Conservation (phyloP, 2,329 filamentous ascomycete genomes). For the Gaeumannomyces tritici region DNA sequence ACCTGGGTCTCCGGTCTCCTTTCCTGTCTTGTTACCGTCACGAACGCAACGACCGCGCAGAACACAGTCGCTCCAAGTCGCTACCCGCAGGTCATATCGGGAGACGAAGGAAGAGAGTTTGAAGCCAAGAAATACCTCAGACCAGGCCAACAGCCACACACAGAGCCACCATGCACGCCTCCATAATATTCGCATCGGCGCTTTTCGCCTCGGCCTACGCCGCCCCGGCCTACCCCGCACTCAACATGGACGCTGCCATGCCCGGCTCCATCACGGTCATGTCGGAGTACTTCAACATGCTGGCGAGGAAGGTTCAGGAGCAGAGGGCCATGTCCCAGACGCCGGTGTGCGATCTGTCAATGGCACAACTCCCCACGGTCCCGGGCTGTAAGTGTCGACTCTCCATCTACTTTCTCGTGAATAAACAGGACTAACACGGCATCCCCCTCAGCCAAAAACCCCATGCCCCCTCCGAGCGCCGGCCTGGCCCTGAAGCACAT, state of each 20-base stretch:
- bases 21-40: constrained; percentile 3
- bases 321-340: constrained; percentile 28
- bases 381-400: constrained; percentile 26
- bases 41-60: background rate
- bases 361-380: constrained; percentile 35
- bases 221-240: constrained; percentile 35
- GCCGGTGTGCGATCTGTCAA: constrained; percentile 44
- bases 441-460: constrained; percentile 12
- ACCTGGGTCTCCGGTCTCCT: constrained; percentile 2
- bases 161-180: constrained; percentile 37
- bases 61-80: background rate
- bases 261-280: constrained; percentile 35
- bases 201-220: constrained; percentile 34
- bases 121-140: background rate
- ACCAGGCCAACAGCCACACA: background rate
- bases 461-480: constrained; percentile 39
- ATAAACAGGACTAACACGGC: constrained; percentile 10
- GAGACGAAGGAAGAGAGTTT: background rate
- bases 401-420: constrained; percentile 17
- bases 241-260: constrained; percentile 28
- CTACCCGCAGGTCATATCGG: background rate
- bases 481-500: constrained; percentile 65
- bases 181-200: constrained; percentile 32
- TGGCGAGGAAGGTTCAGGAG: constrained; percentile 44
- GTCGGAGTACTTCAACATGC: constrained; percentile 50